Evolutionary conservation across 108 stramenopile species (phyloP), one percentile per base, ranked within the genome.

Genomic region (Poteriospumella lacustris): DNA sequence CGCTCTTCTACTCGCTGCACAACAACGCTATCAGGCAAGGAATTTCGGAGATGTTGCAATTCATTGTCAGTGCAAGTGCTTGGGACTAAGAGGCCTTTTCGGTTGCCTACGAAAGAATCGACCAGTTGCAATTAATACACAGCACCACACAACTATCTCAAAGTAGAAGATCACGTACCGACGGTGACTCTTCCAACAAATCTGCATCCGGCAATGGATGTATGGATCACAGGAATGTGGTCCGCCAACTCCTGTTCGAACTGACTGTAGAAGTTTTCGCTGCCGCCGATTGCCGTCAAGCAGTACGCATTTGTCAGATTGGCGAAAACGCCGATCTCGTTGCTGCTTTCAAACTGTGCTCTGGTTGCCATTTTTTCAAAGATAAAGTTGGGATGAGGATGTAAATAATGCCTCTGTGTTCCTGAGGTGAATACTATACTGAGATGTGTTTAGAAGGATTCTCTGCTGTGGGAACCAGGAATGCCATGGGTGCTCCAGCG

Each of bases 261-360:
- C 1, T 76, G 59, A 68, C 90, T 91, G 89, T 95, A 98, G 84
- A 99, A 99, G 85, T 96, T 97, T 77, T 97, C 97, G 52, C 90
- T 91, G 3, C 93, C 92, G 47, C 96, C 97, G 47, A 94, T 89
- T 5, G 78, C 60, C 34, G 89, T 87, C 70, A 94, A 84, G 58
- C 90, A 90, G 78, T 95, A 95, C 0, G 88, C 79, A 78, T 99
- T 99, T 12, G 99, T 99, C 58, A 99, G 86, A 38, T 91, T 90
- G 42, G 94, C 87, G 84, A 98, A 98, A 44, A 98, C 97, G 58
- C 99, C 99, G 33, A 99, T 91, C 87, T 99, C 99, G 59, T 96
- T 93, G 68, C 75, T 64, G 24, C 36, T 64, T 64, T 64, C 60
- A 64, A 64, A 64, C 24, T 64, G 60, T 42, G 70, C 70, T 34